A percentile compares a stretch with the other conserved stretches of the same genome.
phyloP scores from a whole-genome alignment of 768 basidiomycete species.

The Roridomyces roridus region DNA sequence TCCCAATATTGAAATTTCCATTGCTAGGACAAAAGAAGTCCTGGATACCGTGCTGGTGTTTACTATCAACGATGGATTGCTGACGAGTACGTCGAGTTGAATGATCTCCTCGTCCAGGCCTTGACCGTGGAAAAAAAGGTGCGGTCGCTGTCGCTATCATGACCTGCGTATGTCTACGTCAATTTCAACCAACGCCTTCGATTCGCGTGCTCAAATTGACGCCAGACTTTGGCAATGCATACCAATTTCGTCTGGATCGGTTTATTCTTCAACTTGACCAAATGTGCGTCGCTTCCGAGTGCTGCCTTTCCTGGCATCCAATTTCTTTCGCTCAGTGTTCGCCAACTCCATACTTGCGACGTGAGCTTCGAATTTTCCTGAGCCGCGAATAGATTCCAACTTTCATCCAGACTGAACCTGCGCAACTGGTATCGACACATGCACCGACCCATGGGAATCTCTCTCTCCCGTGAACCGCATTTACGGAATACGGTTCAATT shows the following conservation, averaged over 20 bases:
- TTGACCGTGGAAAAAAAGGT: constrained; percentile 1
- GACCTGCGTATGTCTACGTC: constrained; percentile 6
- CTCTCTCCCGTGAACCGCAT: not conserved
- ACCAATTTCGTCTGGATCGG: constrained; percentile 15
- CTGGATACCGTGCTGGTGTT: too few species aligned
- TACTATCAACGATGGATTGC: constrained; percentile 13
- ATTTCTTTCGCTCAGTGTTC: too few species aligned
- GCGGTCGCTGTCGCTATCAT: constrained; percentile 4
- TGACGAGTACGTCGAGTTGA: constrained; percentile 17
- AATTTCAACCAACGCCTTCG: not conserved
- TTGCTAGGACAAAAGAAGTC: constrained; percentile 8
- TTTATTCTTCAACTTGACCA: constrained; percentile 9
- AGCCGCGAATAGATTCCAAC: not conserved
- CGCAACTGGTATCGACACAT: constrained; percentile 17
- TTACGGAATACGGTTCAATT: not conserved
- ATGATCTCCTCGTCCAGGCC: not conserved
- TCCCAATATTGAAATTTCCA: not conserved
- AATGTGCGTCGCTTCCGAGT: too few species aligned
- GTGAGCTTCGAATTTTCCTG: not conserved
- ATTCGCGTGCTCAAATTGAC: not conserved
- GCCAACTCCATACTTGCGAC: constrained; percentile 14
- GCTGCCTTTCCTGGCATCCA: not conserved
- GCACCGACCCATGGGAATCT: constrained; percentile 12
- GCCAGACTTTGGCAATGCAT: constrained; percentile 5
- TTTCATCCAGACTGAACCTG: constrained; percentile 12